A percentile compares a stretch with the other conserved stretches of the same genome.
These are phyloP conservation scores for Anisodus acutangulus DNA, from an alignment of 257 asterid genomes.

Conservation along the genomic window DNA sequence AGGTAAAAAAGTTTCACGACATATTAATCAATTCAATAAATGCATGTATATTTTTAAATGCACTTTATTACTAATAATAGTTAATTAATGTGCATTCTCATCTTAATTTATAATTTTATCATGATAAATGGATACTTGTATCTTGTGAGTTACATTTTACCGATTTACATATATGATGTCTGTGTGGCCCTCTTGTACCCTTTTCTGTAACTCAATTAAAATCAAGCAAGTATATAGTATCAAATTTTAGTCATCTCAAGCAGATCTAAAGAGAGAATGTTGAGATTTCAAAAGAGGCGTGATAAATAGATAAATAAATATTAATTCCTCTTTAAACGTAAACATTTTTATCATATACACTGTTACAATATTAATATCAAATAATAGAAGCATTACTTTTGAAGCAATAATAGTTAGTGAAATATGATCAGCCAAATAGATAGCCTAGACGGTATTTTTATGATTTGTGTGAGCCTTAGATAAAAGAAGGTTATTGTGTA, in stretches of 20 bases:
- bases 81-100: background rate
- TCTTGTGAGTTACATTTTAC: background rate
- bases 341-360: too few relatives aligned
- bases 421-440: background rate
- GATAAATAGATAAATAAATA: background rate
- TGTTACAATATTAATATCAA: too few relatives aligned
- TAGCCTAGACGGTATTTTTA: background rate
- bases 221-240: background rate
- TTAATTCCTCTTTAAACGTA: background rate
- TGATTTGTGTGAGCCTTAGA: background rate
- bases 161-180: too few relatives aligned
- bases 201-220: background rate
- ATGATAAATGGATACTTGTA: background rate
- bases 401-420: background rate
- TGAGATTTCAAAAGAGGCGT: background rate
- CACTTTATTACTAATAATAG: too few relatives aligned
- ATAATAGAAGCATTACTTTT: background rate
- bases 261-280: background rate
- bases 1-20: too few relatives aligned
- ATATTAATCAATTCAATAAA: background rate
- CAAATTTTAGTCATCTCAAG: background rate
- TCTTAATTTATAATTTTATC: too few relatives aligned
- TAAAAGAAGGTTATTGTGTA: too few relatives aligned
- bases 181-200: background rate
- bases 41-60: background rate